A percentile compares a stretch with the other conserved stretches of the same genome.
phyloP scores from a whole-genome alignment of 2,329 filamentous ascomycete genomes.

The Exophiala sideris region DNA sequence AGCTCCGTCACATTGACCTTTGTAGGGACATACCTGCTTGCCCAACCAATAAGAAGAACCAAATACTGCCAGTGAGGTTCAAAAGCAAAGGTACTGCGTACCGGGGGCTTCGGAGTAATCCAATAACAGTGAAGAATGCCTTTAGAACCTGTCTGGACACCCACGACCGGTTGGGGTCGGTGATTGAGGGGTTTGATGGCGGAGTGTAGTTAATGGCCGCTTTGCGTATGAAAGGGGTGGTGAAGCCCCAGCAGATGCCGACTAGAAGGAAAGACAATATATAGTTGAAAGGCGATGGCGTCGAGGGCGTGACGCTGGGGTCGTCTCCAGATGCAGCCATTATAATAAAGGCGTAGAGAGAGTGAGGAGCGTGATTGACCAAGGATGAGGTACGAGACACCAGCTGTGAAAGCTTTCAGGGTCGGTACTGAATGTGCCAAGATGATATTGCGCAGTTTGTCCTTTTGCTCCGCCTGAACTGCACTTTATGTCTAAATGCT shows the following conservation, averaged over 20 bases:
- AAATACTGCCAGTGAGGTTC: conserved; percentile 89
- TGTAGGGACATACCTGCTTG: conserved; percentile 67
- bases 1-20: not conserved
- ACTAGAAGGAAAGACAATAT: conserved; percentile 86
- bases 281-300: conserved; percentile 65
- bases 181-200: conserved; percentile 38
- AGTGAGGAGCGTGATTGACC: too few species aligned
- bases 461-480: too few species aligned
- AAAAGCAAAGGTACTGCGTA: conserved; percentile 82
- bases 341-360: too few species aligned
- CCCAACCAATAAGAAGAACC: conserved; percentile 94
- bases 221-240: conserved; percentile 84
- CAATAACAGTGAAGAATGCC: conserved; percentile 69
- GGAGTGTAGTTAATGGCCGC: conserved; percentile 75
- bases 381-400: too few species aligned
- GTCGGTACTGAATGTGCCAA: too few species aligned
- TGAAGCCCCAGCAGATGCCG: conserved; percentile 83
- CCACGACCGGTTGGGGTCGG: conserved; percentile 49
- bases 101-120: conserved; percentile 73
- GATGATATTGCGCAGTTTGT: too few species aligned
- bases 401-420: too few species aligned
- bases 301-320: conserved; percentile 17
- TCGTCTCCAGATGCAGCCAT: not conserved
- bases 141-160: conserved; percentile 61
- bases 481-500: too few species aligned